These are phyloP conservation scores for Furcasterigmium furcatum DNA, from an alignment of 2,329 filamentous ascomycete genomes.

Conservation along the genomic window DNA sequence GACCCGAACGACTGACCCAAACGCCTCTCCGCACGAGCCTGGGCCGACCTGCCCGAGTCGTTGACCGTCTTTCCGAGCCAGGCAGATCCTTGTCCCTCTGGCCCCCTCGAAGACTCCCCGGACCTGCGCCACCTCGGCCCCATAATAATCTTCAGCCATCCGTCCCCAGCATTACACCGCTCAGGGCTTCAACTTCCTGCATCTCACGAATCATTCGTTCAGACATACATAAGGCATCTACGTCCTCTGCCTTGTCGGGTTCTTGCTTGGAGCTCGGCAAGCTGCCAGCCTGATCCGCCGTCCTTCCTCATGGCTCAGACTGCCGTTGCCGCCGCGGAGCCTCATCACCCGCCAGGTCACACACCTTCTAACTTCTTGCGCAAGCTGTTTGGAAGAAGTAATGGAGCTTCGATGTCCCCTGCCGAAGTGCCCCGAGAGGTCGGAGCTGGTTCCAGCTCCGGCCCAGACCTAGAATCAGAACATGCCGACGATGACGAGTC, in stretches of 20 bases:
- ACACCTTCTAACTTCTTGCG: slow-evolving; percentile 10
- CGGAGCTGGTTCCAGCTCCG: slow-evolving; percentile 9
- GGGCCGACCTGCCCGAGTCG: slow-evolving; percentile 4
- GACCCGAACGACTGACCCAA: background rate
- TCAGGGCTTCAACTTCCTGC: slow-evolving; percentile 8
- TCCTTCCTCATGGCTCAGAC: slow-evolving; percentile 9
- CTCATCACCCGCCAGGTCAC: slow-evolving; percentile 4
- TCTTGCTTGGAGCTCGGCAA: slow-evolving; percentile 3
- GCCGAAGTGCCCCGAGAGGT: slow-evolving; percentile 2
- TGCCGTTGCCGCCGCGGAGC: slow-evolving; percentile 7
- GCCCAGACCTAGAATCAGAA: slow-evolving; percentile 15
- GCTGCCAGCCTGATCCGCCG: background rate
- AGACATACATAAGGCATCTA: background rate
- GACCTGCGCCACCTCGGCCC: slow-evolving; percentile 2
- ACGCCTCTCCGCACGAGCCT: background rate
- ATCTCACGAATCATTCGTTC: background rate
- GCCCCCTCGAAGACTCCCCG: slow-evolving; percentile 8
- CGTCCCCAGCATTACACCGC: slow-evolving; percentile 10
- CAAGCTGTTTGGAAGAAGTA: slow-evolving; percentile 12
- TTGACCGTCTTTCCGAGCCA: slow-evolving; percentile 14
- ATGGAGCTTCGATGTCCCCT: slow-evolving; percentile 1
- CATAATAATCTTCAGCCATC: slow-evolving; percentile 8
- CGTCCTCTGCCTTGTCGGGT: background rate
- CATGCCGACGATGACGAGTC: slow-evolving; percentile 23
- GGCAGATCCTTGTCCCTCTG: slow-evolving; percentile 11